phyloP scores from a whole-genome alignment of 192 early-diverging fungal genomes.

The Phlyctochytrium arcticum region DNA sequence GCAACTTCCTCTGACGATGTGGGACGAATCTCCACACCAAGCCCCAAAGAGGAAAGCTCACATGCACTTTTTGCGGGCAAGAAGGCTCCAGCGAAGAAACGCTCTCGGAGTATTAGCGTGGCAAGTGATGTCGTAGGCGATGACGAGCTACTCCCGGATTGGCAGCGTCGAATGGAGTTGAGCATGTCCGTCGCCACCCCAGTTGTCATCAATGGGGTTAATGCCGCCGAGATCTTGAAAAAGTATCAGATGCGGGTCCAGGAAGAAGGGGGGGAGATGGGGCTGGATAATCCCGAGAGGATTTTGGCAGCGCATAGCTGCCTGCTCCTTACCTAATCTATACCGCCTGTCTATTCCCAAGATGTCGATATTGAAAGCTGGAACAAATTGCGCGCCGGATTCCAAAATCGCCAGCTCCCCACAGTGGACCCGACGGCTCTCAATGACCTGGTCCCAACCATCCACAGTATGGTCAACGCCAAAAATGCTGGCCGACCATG shows the following conservation, averaged over 20 bases:
- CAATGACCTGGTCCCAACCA: background rate
- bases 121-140: no score
- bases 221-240: background rate
- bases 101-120: no score
- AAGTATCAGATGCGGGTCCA: background rate
- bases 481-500: background rate
- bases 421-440: background rate
- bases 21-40: no score
- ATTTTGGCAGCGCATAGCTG: background rate
- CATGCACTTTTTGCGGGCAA: no score
- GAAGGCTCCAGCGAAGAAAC: no score
- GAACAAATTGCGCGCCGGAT: background rate
- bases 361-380: no score
- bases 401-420: background rate
- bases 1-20: no score
- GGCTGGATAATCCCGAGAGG: background rate
- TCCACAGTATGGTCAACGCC: background rate
- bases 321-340: background rate
- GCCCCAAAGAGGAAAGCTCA: no score
- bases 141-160: no score
- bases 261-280: background rate
- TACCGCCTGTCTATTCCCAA: background rate
- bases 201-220: no score
- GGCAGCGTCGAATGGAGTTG: no score
- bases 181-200: no score